Evolutionary conservation across 2,329 filamentous ascomycete genomes (phyloP).

Genomic region (Colletotrichum sp.): DNA sequence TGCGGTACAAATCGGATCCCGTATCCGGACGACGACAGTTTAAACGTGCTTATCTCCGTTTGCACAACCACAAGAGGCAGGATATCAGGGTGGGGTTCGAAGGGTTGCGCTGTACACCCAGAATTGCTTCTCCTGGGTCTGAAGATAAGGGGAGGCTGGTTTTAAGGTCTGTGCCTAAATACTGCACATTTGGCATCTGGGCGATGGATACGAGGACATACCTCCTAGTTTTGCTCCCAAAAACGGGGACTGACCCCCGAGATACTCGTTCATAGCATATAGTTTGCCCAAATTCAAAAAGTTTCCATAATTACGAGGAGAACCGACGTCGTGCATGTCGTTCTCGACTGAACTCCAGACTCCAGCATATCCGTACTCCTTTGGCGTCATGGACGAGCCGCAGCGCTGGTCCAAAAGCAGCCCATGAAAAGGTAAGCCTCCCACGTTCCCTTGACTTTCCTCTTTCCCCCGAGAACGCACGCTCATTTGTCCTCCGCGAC

Average conservation of each 20-base stretch:
- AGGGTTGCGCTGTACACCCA: not conserved
- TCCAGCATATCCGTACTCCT: conserved; percentile 10
- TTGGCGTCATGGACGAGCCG: not conserved
- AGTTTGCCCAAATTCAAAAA: conserved; percentile 1
- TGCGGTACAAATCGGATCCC: not conserved
- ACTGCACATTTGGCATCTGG: not conserved
- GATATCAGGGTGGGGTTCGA: not conserved
- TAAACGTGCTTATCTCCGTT: not conserved
- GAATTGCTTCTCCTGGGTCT: not conserved
- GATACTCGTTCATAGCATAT: not conserved
- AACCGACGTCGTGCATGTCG: not conserved
- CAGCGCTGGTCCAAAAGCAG: not conserved
- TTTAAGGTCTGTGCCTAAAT: not conserved
- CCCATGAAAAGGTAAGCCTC: not conserved
- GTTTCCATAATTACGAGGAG: not conserved
- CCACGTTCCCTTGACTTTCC: not conserved
- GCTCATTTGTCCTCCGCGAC: not conserved
- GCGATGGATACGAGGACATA: not conserved
- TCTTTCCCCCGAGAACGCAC: not conserved
- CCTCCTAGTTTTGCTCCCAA: not conserved
- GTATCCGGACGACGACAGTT: not conserved
- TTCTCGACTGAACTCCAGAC: conserved; percentile 14
- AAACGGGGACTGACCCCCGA: not conserved
- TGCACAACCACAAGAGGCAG: not conserved
- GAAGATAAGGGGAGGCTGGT: not conserved